Percentiles rank a stretch among this genome's conserved stretches.
Evolutionary conservation across 768 basidiomycete genomes (phyloP).

Genomic region (Tylopilus sp.): DNA sequence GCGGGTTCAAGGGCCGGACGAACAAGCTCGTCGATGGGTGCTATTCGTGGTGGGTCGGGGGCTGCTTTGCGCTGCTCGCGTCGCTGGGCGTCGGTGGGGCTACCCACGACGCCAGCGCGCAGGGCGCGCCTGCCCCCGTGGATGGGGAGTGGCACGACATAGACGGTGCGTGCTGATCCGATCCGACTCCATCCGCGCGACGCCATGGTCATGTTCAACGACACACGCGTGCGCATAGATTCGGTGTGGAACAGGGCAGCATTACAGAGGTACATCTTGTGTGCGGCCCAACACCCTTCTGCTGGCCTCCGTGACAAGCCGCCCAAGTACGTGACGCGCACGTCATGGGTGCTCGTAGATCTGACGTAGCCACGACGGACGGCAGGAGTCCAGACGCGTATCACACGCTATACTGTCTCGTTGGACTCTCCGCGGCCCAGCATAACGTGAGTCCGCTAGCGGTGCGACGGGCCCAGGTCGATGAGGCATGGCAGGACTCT

Average conservation of each 20-base stretch:
- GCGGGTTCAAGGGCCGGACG: conserved; percentile 89
- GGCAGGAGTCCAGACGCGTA: conserved; percentile 85
- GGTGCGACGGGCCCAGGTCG: conserved; percentile 32
- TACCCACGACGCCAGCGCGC: not conserved
- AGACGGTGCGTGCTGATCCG: conserved; percentile 47
- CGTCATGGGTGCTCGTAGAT: not conserved
- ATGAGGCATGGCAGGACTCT: conserved; percentile 36
- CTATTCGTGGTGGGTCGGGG: too few relatives aligned
- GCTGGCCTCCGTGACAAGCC: conserved; percentile 96
- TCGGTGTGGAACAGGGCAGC: conserved; percentile 58
- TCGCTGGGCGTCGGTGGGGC: conserved; percentile 22
- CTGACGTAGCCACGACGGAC: not conserved
- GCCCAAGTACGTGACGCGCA: conserved; percentile 59
- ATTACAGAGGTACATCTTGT: conserved; percentile 83
- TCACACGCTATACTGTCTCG: conserved; percentile 90
- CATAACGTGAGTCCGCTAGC: conserved; percentile 61
- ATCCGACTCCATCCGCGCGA: too few relatives aligned
- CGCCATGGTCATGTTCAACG: not conserved
- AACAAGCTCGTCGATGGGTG: conserved; percentile 99
- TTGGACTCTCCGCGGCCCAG: conserved; percentile 87
- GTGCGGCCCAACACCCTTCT: conserved; percentile 78
- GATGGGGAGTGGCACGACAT: conserved; percentile 62
- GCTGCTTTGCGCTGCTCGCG: too few relatives aligned
- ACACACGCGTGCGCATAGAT: conserved; percentile 35
- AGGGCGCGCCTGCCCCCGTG: not conserved